A percentile compares a stretch with the other conserved stretches of the same genome.
Conservation (phyloP, 139 green algal genomes). For the Picochlorum sp. region DNA sequence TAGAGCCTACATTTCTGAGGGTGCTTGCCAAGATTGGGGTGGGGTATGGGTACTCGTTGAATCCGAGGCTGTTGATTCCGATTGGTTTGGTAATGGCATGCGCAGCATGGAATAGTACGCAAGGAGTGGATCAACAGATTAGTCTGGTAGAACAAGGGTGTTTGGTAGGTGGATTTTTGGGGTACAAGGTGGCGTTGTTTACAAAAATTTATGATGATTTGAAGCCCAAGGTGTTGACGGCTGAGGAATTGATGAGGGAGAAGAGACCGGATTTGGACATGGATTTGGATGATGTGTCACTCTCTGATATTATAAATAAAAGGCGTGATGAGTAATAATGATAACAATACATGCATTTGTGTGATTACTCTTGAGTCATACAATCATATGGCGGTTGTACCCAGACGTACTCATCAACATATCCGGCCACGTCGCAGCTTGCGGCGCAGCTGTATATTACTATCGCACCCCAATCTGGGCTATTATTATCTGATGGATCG, state of each 20-base stretch:
- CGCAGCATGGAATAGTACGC: conserved; percentile 18
- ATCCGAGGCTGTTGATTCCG: conserved; percentile 51
- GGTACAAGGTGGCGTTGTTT: conserved; percentile 55
- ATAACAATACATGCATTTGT: background rate
- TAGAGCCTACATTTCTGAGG: conserved; percentile 27
- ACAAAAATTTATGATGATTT: conserved; percentile 52
- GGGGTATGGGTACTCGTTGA: conserved; percentile 40
- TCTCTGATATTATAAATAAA: no score
- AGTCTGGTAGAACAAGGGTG: conserved; percentile 35
- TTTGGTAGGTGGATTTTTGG: conserved; percentile 50
- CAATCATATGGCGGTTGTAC: conserved; percentile 20
- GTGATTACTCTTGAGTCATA: background rate
- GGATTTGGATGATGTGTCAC: conserved; percentile 20
- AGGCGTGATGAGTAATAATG: no score
- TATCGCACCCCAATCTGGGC: conserved; percentile 67
- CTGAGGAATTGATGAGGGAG: conserved; percentile 16
- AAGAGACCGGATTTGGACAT: conserved; percentile 5
- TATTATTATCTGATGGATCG: conserved; percentile 38
- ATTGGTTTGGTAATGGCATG: conserved; percentile 23
- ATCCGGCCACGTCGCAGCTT: conserved; percentile 37
- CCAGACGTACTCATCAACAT: conserved; percentile 39
- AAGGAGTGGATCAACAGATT: background rate
- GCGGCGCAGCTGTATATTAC: conserved; percentile 59
- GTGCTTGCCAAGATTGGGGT: conserved; percentile 37
- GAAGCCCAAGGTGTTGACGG: conserved; percentile 34